Conservation (phyloP, 768 basidiomycete species). For the Clathrus columnatus region DNA sequence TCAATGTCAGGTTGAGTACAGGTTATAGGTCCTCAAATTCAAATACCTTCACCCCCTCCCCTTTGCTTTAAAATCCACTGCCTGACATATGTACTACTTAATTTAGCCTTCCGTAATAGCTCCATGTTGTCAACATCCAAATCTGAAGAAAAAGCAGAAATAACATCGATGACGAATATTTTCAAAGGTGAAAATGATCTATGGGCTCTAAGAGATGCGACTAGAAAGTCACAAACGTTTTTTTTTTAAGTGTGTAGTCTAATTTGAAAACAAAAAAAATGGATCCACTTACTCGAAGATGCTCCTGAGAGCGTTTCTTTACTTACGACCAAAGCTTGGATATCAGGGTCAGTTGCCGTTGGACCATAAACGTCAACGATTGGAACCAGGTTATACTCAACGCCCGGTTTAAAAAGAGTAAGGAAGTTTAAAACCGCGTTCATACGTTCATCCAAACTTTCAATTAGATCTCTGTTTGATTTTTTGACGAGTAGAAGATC, state of each 20-base stretch:
- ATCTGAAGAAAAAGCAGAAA: conserved; percentile 54
- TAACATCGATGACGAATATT: conserved; percentile 82
- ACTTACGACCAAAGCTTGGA: conserved; percentile 91
- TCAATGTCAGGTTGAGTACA: too few relatives aligned
- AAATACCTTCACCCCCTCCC: too few relatives aligned
- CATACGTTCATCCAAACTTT: conserved; percentile 50
- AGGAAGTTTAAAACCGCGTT: conserved; percentile 60
- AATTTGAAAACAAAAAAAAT: neutral
- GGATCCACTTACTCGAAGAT: conserved; percentile 48
- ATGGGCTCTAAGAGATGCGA: conserved; percentile 51
- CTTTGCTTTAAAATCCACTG: conserved; percentile 55
- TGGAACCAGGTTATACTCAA: conserved; percentile 60
- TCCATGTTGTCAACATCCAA: conserved; percentile 61
- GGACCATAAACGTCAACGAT: conserved; percentile 88
- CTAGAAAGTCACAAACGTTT: conserved; percentile 27
- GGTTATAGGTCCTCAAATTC: too few relatives aligned
- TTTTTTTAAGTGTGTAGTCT: neutral
- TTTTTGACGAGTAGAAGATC: conserved; percentile 67
- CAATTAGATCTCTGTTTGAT: conserved; percentile 54
- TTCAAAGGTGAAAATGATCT: conserved; percentile 50
- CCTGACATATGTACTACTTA: conserved; percentile 91
- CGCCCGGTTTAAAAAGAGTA: conserved; percentile 52
- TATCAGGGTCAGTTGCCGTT: conserved; percentile 74
- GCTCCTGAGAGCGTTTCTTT: conserved; percentile 80
- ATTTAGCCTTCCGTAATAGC: conserved; percentile 68